A percentile compares a stretch with the other conserved stretches of the same genome.
Evolutionary conservation across 768 basidiomycete genomes (phyloP).

Genomic region (Phanerodontia chrysosporium): DNA sequence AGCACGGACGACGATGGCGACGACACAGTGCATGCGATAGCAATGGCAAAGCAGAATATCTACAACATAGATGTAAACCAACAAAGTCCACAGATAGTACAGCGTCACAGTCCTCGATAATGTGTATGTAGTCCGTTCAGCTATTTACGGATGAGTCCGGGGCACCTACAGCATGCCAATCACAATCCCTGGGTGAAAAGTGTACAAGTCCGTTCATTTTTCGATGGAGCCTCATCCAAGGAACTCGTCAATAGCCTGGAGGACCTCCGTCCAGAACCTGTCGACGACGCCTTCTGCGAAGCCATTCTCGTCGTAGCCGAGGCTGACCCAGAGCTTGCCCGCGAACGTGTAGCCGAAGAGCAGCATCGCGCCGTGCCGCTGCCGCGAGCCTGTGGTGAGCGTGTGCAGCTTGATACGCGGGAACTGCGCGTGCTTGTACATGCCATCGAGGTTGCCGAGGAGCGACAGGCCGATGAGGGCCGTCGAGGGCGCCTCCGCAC

Average conservation of each 20-base stretch:
- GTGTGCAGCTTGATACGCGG: slow-evolving; percentile 57
- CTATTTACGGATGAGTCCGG: neutral
- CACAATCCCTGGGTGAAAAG: neutral
- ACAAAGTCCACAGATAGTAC: neutral
- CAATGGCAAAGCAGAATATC: neutral
- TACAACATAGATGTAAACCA: neutral
- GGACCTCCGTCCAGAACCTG: slow-evolving; percentile 61
- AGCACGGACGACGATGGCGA: neutral
- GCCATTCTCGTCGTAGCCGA: slow-evolving; percentile 78
- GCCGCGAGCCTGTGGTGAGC: slow-evolving; percentile 81
- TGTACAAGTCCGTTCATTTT: neutral
- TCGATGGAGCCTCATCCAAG: slow-evolving; percentile 31
- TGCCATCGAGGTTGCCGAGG: slow-evolving; percentile 80
- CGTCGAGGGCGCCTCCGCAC: slow-evolving; percentile 43
- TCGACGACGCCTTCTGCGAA: slow-evolving; percentile 60
- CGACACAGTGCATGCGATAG: neutral
- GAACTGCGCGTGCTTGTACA: slow-evolving; percentile 66
- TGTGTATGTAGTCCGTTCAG: neutral
- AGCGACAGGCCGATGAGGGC: slow-evolving; percentile 78
- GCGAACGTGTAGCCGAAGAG: slow-evolving; percentile 79
- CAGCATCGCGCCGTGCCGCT: slow-evolving; percentile 72
- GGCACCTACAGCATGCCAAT: neutral
- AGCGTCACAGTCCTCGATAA: neutral
- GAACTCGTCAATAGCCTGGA: slow-evolving; percentile 54
- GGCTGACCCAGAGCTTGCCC: slow-evolving; percentile 72